A percentile compares a stretch with the other conserved stretches of the same genome.
phyloP scores from a whole-genome alignment of 352 stramenopile genomes.

The Elongisporangium anandrum region DNA sequence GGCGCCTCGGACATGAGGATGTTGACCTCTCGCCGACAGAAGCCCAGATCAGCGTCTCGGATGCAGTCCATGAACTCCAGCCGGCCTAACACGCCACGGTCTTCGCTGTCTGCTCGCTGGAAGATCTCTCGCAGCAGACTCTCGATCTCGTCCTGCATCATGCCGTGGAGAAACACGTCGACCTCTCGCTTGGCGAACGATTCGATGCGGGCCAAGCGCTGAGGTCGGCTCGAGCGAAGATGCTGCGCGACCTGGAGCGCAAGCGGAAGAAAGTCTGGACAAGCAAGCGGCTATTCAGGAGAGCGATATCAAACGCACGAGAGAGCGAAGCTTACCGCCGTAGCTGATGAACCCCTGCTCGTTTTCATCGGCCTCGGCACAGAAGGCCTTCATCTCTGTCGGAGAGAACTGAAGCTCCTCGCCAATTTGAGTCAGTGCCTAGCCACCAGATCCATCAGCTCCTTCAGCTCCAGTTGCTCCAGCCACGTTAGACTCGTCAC shows the following conservation, averaged over 20 bases:
- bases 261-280: constrained; percentile 43
- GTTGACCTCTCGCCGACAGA: constrained; percentile 73
- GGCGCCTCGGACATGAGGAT: constrained; percentile 64
- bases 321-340: constrained; percentile 14
- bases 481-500: constrained; percentile 8
- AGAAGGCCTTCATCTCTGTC: constrained; percentile 48
- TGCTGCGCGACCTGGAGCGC: constrained; percentile 41
- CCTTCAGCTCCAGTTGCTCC: not conserved
- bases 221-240: constrained; percentile 35
- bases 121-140: constrained; percentile 76
- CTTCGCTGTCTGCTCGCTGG: constrained; percentile 54
- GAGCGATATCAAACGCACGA: not conserved
- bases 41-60: constrained; percentile 60
- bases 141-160: constrained; percentile 81
- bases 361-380: constrained; percentile 62
- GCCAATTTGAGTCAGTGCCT: constrained; percentile 32
- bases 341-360: constrained; percentile 46
- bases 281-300: not conserved
- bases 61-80: constrained; percentile 66
- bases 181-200: constrained; percentile 34
- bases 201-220: constrained; percentile 40
- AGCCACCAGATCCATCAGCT: not conserved
- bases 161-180: constrained; percentile 65
- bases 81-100: constrained; percentile 35
- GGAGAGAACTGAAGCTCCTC: constrained; percentile 58